phyloP scores from a whole-genome alignment of 306 rosid genomes.

The Gastrolobium villosum region DNA sequence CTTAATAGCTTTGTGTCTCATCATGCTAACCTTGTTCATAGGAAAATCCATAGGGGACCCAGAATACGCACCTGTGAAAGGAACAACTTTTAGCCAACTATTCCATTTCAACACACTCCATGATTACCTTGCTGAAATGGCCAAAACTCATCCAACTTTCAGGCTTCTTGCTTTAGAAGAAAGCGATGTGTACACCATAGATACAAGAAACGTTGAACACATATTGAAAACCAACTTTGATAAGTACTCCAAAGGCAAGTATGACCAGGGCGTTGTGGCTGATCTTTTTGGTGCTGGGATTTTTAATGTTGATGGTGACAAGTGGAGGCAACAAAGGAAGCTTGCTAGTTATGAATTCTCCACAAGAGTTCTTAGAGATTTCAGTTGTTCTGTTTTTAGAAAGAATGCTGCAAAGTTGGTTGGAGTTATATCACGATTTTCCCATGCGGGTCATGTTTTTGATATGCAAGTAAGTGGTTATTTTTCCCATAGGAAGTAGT shows the following conservation, averaged over 20 bases:
- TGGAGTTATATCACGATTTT: conserved; percentile 44
- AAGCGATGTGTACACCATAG: conserved; percentile 64
- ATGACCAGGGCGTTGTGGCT: conserved; percentile 33
- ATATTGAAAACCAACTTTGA: conserved; percentile 58
- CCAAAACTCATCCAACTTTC: conserved; percentile 58
- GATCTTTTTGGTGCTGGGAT: conserved; percentile 81
- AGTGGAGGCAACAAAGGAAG: conserved; percentile 84
- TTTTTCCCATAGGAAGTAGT: neutral
- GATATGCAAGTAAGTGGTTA: conserved; percentile 71
- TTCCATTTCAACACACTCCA: conserved; percentile 59
- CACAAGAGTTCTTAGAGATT: conserved; percentile 75
- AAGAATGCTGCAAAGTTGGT: conserved; percentile 67
- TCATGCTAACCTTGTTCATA: conserved; percentile 45
- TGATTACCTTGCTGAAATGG: conserved; percentile 55
- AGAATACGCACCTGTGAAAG: conserved; percentile 69
- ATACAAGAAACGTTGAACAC: conserved; percentile 65
- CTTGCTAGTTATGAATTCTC: conserved; percentile 77
- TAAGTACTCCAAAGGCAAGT: conserved; percentile 65
- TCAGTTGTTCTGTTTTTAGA: conserved; percentile 66
- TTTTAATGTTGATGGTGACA: conserved; percentile 72
- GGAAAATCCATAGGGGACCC: conserved; percentile 69
- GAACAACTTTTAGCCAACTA: conserved; percentile 62
- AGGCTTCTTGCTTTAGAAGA: conserved; percentile 53
- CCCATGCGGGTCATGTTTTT: conserved; percentile 50
- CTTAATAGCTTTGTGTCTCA: conserved; percentile 45